Conservation (phyloP, 495 filamentous ascomycete species). For the Opeltia flavorubescens region DNA sequence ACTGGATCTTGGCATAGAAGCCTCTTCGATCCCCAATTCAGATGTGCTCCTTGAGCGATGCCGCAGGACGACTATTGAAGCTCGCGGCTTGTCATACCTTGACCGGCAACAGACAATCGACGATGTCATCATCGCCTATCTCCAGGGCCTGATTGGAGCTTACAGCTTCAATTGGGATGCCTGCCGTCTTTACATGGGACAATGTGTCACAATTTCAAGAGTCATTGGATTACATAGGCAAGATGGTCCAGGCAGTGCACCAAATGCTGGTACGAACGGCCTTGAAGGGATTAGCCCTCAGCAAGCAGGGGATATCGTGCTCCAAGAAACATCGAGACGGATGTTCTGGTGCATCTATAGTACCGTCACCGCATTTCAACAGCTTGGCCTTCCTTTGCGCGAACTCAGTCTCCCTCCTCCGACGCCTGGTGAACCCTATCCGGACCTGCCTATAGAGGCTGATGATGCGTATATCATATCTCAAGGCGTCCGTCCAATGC, state of each 20-base stretch:
- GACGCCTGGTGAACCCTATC: conserved; percentile 60
- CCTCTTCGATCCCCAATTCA: conserved; percentile 48
- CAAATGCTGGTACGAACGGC: conserved; percentile 4
- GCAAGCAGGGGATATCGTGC: conserved; percentile 45
- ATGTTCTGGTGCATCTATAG: conserved; percentile 69
- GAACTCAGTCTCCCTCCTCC: conserved; percentile 54
- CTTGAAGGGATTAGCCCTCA: conserved; percentile 9
- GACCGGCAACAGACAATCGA: conserved; percentile 55
- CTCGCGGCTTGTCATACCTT: conserved; percentile 55
- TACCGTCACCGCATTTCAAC: conserved; percentile 46
- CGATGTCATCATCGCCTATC: conserved; percentile 77
- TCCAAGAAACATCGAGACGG: conserved; percentile 62
- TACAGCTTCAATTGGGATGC: conserved; percentile 55
- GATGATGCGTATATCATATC: conserved; percentile 65
- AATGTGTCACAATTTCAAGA: conserved; percentile 49
- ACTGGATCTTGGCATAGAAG: conserved; percentile 22
- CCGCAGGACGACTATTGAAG: conserved; percentile 54
- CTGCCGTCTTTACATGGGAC: conserved; percentile 55
- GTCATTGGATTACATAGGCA: conserved; percentile 9
- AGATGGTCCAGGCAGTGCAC: conserved; percentile 2
- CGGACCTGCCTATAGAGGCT: conserved; percentile 62
- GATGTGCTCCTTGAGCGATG: conserved; percentile 61
- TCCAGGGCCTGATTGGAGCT: conserved; percentile 54
- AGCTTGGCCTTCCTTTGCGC: conserved; percentile 50
- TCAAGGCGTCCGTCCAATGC: conserved; percentile 48